phyloP scores from a whole-genome alignment of 352 stramenopile species.

The Phytophthora pisi region DNA sequence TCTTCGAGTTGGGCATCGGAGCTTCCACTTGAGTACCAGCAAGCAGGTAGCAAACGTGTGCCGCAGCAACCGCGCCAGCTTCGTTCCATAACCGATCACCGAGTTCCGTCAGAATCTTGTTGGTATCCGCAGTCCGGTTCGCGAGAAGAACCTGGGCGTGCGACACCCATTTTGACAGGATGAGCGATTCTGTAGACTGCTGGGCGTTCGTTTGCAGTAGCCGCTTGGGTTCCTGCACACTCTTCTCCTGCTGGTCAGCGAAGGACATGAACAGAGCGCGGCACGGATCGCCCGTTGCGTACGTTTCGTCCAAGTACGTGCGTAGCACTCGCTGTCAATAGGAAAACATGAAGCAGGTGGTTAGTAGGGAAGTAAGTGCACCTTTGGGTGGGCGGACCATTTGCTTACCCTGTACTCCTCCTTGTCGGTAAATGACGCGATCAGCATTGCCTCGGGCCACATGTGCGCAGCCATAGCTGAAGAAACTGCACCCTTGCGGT shows the following conservation, averaged over 20 bases:
- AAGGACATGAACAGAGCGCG: slow-evolving; percentile 83
- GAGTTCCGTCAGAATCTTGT: slow-evolving; percentile 81
- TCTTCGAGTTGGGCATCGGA: slow-evolving; percentile 74
- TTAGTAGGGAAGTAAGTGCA: neutral
- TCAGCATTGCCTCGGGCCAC: slow-evolving; percentile 89
- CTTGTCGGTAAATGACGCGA: slow-evolving; percentile 85
- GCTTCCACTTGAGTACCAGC: slow-evolving; percentile 75
- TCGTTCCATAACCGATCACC: slow-evolving; percentile 87
- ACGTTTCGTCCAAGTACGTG: slow-evolving; percentile 80
- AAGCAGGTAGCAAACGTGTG: slow-evolving; percentile 84
- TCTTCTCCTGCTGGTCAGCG: slow-evolving; percentile 85
- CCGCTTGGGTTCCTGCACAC: slow-evolving; percentile 81
- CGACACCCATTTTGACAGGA: slow-evolving; percentile 77
- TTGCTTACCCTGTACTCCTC: slow-evolving; percentile 78
- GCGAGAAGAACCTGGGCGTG: slow-evolving; percentile 84
- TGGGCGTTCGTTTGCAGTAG: slow-evolving; percentile 54
- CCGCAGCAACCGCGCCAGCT: slow-evolving; percentile 61
- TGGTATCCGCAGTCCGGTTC: slow-evolving; percentile 83
- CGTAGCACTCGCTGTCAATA: slow-evolving; percentile 61
- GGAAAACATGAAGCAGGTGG: slow-evolving; percentile 1
- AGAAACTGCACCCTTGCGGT: slow-evolving; percentile 78
- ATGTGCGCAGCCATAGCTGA: slow-evolving; percentile 81
- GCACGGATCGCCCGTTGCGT: slow-evolving; percentile 74
- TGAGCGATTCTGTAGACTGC: slow-evolving; percentile 44
- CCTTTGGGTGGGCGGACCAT: neutral